Base-by-base conservation (phyloP, 495 filamentous ascomycete species). In the Neurospora tetrasperma region DNA sequence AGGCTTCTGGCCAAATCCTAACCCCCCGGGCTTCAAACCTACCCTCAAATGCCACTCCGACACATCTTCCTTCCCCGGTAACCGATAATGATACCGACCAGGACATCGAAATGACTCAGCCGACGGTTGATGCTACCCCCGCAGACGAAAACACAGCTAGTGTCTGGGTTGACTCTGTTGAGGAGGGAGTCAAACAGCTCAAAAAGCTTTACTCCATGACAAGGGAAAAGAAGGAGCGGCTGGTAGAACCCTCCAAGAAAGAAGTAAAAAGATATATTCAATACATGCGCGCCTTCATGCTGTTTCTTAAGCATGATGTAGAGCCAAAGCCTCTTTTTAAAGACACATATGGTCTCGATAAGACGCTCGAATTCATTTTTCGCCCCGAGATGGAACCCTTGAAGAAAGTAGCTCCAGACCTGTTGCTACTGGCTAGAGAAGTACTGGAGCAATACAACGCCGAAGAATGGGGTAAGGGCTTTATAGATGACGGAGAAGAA, bases 201-300 rank as follows among this genome's bases (percentile, higher is more conserved):
- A 31, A 0, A 16, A 7, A 0, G 20, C 48, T 59, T 59, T 59
- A 59, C 23, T 0, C 0, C 23, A 12, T 12, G 4, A 59, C 48
- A 23, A 48, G 2, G 44, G 5, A 8, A 14, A 2, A 48, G n/a
- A 5, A 18, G 5, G 9, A 5, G 4, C 48, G 48, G 48, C 48
- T 2, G 8, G 0, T 1, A 0, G 0, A 23, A 54, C 14, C 1
- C 23, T 16, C 5, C 0, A 1, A 2, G 12, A 3, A 27, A 62
- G 23, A 8, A 35, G 16, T 62, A 7, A 5, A 62, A 62, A 8
- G 54, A 1, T 62, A 62, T 18, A 62, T 35, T 12, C 2, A 5
- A 8, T 9, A 35, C 6, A 4, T 35, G 54, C 54, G 14, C 12
- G 54, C 11, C 54, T 62, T 16, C 14, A 3, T 62, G 11, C 12